These are phyloP conservation scores for Xylaria sp. DNA, from an alignment of 2,329 filamentous ascomycete species.

Conservation along the genomic window DNA sequence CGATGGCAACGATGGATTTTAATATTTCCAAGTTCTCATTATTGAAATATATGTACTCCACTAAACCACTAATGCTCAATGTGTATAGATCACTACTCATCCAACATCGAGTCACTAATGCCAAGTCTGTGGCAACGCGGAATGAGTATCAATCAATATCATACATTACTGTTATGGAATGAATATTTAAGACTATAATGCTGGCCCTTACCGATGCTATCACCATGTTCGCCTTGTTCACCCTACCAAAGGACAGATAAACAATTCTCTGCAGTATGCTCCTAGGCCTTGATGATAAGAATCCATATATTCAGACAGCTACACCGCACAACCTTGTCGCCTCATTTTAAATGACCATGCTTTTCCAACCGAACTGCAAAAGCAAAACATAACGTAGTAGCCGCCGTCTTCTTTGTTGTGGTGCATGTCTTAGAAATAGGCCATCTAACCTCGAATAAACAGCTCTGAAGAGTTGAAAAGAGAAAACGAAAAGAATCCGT, in stretches of 20 bases:
- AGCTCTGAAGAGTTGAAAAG: neutral
- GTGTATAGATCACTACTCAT: neutral
- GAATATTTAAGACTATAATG: neutral
- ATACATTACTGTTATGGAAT: slow-evolving; percentile 1
- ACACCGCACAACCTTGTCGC: slow-evolving; percentile 1
- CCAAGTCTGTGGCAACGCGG: neutral
- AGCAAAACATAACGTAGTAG: slow-evolving; percentile 4
- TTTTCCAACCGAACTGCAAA: slow-evolving; percentile 25
- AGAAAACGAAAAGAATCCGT: slow-evolving; percentile 11
- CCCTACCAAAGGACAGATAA: neutral
- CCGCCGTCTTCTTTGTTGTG: slow-evolving; percentile 3
- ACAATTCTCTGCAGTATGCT: neutral
- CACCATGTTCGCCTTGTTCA: neutral
- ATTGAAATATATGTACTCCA: too few species aligned
- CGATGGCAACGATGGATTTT: slow-evolving; percentile 65
- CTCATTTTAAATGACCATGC: slow-evolving; percentile 24
- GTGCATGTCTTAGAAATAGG: slow-evolving; percentile 12
- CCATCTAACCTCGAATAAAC: neutral
- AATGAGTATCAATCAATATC: neutral
- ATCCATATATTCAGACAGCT: slow-evolving; percentile 14
- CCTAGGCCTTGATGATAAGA: neutral
- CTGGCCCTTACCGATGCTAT: neutral
- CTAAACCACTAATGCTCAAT: slow-evolving; percentile 57
- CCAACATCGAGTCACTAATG: neutral
- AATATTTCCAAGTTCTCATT: too few species aligned